phyloP scores from a whole-genome alignment of 2,329 filamentous ascomycete genomes.

The Parastagonospora avenae region DNA sequence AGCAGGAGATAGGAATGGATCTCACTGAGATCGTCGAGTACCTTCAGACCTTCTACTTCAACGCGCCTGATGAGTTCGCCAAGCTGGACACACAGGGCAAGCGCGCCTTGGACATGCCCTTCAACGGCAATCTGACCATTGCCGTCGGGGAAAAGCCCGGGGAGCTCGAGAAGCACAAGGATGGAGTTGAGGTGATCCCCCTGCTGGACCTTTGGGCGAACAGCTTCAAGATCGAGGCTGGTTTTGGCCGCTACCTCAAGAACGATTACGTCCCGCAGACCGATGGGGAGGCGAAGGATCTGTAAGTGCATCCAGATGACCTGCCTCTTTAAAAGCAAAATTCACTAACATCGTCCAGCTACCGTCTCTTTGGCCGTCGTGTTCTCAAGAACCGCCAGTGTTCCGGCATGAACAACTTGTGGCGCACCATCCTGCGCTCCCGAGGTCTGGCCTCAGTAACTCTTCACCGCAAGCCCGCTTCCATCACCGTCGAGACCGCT shows the following conservation, averaged over 20 bases:
- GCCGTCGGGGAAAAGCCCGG: constrained; percentile 24
- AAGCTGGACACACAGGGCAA: constrained; percentile 2
- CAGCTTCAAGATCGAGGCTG: constrained; percentile 30
- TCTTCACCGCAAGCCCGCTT: constrained; percentile 22
- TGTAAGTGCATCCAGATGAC: constrained; percentile 19
- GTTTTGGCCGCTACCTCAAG: constrained; percentile 35
- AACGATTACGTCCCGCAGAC: constrained; percentile 13
- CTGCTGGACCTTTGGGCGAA: constrained; percentile 39
- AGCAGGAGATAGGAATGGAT: constrained; percentile 36
- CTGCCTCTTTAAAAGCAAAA: not conserved
- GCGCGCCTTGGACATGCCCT: constrained; percentile 20
- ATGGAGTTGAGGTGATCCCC: constrained; percentile 28
- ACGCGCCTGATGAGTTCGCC: constrained; percentile 2
- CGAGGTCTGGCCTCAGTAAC: constrained; percentile 24
- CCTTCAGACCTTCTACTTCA: constrained; percentile 26
- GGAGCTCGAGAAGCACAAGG: constrained; percentile 7
- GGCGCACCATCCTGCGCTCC: constrained; percentile 29
- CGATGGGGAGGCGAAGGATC: constrained; percentile 39
- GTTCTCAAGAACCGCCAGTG: constrained; percentile 27
- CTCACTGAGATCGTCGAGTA: constrained; percentile 25
- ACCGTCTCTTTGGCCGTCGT: constrained; percentile 36
- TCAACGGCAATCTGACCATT: constrained; percentile 34
- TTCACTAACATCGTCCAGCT: constrained; percentile 17
- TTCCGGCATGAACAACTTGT: constrained; percentile 25
- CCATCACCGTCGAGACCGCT: not conserved